phyloP scores from a whole-genome alignment of 805 yeast species.

The Cyberlindnera xishuangbannaensis region DNA sequence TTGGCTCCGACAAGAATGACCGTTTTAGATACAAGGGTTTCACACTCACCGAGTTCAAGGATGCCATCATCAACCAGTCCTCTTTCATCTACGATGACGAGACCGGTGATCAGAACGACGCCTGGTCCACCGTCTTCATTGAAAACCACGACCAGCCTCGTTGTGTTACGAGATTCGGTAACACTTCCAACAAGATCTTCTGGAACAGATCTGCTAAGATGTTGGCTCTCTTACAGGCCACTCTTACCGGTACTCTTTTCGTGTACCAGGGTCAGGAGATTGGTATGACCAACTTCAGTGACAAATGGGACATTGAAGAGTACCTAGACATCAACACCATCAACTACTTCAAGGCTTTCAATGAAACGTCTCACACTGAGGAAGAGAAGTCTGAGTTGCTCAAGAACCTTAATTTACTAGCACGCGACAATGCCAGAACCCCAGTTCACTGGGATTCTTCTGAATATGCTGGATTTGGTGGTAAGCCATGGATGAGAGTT shows the following conservation, averaged over 20 bases:
- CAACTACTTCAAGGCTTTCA: constrained; percentile 35
- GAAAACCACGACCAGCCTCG: constrained; percentile 58
- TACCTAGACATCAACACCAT: constrained; percentile 45
- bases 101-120: constrained; percentile 33
- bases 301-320: constrained; percentile 41
- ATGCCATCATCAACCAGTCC: constrained; percentile 31
- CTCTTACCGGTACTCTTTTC: constrained; percentile 50
- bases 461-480: constrained; percentile 40
- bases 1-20: constrained; percentile 34
- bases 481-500: constrained; percentile 49
- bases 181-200: constrained; percentile 29
- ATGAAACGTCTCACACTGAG: constrained; percentile 22
- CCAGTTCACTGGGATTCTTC: constrained; percentile 51
- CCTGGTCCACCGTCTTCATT: constrained; percentile 49
- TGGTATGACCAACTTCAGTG: constrained; percentile 43
- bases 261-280: constrained; percentile 60
- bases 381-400: constrained; percentile 26
- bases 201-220: constrained; percentile 41
- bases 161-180: constrained; percentile 46
- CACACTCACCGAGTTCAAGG: constrained; percentile 36
- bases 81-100: constrained; percentile 33
- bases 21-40: constrained; percentile 30
- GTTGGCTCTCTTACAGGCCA: constrained; percentile 38
- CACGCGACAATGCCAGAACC: constrained; percentile 50
- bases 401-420: constrained; percentile 32